These are phyloP conservation scores for Evernia prunastri DNA, from an alignment of 495 filamentous ascomycete species.

Conservation along the genomic window DNA sequence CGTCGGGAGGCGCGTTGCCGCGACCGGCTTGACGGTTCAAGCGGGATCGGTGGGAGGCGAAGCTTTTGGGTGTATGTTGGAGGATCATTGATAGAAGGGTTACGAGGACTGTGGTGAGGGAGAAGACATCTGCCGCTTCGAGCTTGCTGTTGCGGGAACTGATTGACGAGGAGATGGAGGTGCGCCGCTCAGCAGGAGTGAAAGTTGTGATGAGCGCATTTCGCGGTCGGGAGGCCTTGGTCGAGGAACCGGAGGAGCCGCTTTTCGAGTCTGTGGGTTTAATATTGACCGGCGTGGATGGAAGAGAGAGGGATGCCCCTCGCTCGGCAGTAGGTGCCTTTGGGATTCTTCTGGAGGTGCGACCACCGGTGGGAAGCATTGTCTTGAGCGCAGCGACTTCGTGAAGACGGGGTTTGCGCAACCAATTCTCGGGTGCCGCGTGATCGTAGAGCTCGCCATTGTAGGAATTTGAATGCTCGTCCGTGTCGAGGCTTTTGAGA, in stretches of 20 bases:
- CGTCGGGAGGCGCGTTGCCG: slow-evolving; percentile 64
- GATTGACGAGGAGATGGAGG: slow-evolving; percentile 28
- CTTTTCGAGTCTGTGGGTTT: slow-evolving; percentile 17
- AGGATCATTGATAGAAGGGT: slow-evolving; percentile 65
- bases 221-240: slow-evolving; percentile 17
- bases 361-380: slow-evolving; percentile 42
- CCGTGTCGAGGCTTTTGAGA: slow-evolving; percentile 50
- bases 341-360: slow-evolving; percentile 35
- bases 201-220: slow-evolving; percentile 31
- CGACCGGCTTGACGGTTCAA: slow-evolving; percentile 63
- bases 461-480: slow-evolving; percentile 46
- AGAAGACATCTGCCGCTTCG: slow-evolving; percentile 60
- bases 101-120: slow-evolving; percentile 63
- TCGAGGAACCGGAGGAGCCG: slow-evolving; percentile 26
- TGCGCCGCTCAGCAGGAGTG: slow-evolving; percentile 19
- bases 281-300: slow-evolving; percentile 25
- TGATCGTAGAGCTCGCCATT: slow-evolving; percentile 72
- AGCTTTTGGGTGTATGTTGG: slow-evolving; percentile 63
- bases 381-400: slow-evolving; percentile 29
- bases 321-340: slow-evolving; percentile 11
- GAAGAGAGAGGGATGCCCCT: slow-evolving; percentile 23
- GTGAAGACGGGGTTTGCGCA: slow-evolving; percentile 37
- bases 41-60: slow-evolving; percentile 63
- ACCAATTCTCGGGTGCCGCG: slow-evolving; percentile 74
- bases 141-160: slow-evolving; percentile 24